These are phyloP conservation scores for Pseudoscleropodium purum DNA, from an alignment of 225 moss, liverwort and hornwort species.

Conservation along the genomic window DNA sequence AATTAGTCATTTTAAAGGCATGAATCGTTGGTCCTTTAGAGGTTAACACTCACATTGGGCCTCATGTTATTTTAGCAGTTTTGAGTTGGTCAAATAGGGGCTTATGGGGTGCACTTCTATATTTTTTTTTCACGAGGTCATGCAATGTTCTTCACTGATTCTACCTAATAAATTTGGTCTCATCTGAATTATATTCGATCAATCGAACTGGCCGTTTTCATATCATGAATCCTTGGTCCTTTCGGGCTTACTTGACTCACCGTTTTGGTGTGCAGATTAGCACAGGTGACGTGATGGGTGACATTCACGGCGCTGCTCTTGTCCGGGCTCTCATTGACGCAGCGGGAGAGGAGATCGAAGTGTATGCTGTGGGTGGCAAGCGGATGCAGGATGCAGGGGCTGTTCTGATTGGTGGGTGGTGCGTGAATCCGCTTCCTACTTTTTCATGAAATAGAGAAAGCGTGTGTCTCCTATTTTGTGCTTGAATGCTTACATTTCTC, in stretches of 20 bases:
- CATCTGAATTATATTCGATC: not conserved
- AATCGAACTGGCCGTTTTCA: not conserved
- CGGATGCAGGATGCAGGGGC: slow-evolving; percentile 74
- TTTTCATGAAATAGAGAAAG: not conserved
- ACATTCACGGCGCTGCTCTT: slow-evolving; percentile 75
- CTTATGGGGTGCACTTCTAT: not conserved
- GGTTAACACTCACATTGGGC: not conserved
- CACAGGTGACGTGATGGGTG: slow-evolving; percentile 88
- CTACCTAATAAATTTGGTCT: not conserved
- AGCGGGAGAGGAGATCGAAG: slow-evolving; percentile 36
- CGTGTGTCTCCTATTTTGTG: not conserved
- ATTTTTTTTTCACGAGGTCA: not conserved
- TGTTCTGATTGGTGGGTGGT: slow-evolving; percentile 72
- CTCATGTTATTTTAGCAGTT: not conserved
- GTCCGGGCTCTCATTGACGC: slow-evolving; percentile 46
- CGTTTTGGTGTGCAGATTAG: slow-evolving; percentile 38
- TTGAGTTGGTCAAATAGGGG: not conserved
- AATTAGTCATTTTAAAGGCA: not conserved
- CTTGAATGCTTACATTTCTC: not conserved
- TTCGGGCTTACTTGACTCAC: not conserved
- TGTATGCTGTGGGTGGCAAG: slow-evolving; percentile 62
- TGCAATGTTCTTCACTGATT: not conserved
- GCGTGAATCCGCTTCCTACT: slow-evolving; percentile 24
- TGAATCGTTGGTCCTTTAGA: not conserved
- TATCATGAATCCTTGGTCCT: not conserved